A percentile compares a stretch with the other conserved stretches of the same genome.
These are phyloP conservation scores for Lotus japonicus DNA, from an alignment of 306 rosid species.

Conservation along the genomic window DNA sequence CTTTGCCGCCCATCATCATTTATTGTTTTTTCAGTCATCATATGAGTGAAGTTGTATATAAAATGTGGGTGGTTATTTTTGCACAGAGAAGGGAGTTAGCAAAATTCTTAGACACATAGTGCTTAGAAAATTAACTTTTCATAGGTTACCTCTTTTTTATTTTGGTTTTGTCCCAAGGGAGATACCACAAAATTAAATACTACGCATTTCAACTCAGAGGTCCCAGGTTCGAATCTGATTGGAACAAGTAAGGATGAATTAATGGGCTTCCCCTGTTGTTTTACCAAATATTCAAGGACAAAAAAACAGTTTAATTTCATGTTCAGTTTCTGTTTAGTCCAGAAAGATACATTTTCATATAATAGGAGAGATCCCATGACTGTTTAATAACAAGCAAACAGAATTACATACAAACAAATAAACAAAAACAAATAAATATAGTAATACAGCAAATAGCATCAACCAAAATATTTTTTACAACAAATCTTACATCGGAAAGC, in stretches of 20 bases:
- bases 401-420: not conserved
- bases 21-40: no score
- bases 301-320: not conserved
- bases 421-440: not conserved
- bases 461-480: conserved; percentile 3
- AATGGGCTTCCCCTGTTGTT: not conserved
- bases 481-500: conserved; percentile 31
- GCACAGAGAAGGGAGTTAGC: no score
- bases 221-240: not conserved
- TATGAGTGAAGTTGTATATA: no score
- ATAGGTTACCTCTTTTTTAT: not conserved
- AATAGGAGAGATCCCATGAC: not conserved
- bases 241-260: not conserved
- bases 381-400: not conserved
- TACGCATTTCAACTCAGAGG: not conserved
- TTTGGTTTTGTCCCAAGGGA: not conserved
- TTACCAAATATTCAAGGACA: not conserved
- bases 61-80: no score
- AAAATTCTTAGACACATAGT: not conserved
- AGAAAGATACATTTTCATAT: conserved; percentile 1
- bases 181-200: not conserved
- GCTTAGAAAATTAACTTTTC: not conserved
- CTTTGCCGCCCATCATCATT: no score
- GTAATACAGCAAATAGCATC: not conserved
- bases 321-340: not conserved